These are phyloP conservation scores for Pythium brachiatum DNA, from an alignment of 352 stramenopile species.

Conservation along the genomic window DNA sequence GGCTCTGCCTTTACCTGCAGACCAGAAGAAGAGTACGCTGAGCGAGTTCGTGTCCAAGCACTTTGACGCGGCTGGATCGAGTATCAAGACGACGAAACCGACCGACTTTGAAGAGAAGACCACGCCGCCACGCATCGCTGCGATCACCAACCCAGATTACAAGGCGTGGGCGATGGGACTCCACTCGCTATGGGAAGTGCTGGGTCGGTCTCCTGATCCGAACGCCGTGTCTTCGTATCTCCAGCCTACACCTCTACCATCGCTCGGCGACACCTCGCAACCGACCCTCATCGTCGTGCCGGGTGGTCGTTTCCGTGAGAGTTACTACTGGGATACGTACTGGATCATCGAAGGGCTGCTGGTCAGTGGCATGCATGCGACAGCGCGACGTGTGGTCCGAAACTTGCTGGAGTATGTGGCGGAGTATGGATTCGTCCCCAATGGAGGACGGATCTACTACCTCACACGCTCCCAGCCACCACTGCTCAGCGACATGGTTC, in stretches of 20 bases:
- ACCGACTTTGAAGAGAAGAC: constrained; percentile 41
- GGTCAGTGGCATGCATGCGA: constrained; percentile 43
- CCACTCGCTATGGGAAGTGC: constrained; percentile 41
- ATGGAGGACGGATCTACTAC: constrained; percentile 70
- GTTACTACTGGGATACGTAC: constrained; percentile 77
- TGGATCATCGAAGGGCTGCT: constrained; percentile 64
- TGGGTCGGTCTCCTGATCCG: constrained; percentile 26
- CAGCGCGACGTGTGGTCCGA: constrained; percentile 38
- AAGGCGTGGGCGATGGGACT: constrained; percentile 36
- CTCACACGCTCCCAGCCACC: constrained; percentile 54
- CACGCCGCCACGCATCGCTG: constrained; percentile 28
- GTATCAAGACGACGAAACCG: constrained; percentile 38
- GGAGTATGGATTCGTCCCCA: constrained; percentile 53
- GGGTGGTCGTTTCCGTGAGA: constrained; percentile 59
- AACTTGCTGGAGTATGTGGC: constrained; percentile 57
- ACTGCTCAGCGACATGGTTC: constrained; percentile 47
- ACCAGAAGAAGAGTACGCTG: constrained; percentile 27
- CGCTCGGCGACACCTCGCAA: constrained; percentile 29
- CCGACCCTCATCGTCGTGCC: constrained; percentile 36
- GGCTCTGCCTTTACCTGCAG: constrained; percentile 15
- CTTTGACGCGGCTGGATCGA: constrained; percentile 58
- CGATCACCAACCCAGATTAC: constrained; percentile 24
- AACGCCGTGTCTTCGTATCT: constrained; percentile 20
- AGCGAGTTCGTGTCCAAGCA: constrained; percentile 51
- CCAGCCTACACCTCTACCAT: constrained; percentile 23